These are phyloP conservation scores for Lindgomyces ingoldianus DNA, from an alignment of 495 filamentous ascomycete genomes.

Conservation along the genomic window DNA sequence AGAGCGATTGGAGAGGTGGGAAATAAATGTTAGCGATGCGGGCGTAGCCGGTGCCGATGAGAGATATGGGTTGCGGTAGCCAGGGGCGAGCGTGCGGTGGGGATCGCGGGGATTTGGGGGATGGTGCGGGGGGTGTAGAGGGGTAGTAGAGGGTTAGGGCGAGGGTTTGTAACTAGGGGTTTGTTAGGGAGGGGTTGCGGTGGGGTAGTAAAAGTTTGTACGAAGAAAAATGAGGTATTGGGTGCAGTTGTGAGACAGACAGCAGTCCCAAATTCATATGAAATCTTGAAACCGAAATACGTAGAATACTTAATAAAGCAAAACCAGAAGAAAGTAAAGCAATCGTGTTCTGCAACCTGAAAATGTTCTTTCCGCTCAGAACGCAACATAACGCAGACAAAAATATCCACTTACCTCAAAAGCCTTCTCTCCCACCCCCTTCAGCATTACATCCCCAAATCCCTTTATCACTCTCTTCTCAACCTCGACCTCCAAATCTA, in stretches of 20 bases:
- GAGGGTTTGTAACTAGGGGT: constrained; percentile 22
- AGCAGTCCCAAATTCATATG: too few species aligned
- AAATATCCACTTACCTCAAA: constrained; percentile 20
- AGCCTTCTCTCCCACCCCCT: constrained; percentile 27
- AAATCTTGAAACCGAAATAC: too few species aligned
- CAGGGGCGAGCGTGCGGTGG: constrained; percentile 46
- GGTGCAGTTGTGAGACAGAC: neutral
- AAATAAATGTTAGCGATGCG: constrained; percentile 44
- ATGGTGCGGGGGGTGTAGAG: neutral
- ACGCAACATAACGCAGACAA: neutral
- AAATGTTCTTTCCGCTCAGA: neutral
- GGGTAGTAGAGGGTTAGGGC: constrained; percentile 36
- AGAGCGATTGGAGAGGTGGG: constrained; percentile 45
- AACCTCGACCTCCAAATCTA: constrained; percentile 31
- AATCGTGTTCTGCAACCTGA: neutral
- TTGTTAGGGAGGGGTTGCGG: neutral
- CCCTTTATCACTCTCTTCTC: constrained; percentile 27
- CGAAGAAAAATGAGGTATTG: neutral
- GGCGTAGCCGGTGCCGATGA: constrained; percentile 52
- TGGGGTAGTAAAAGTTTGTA: too few species aligned
- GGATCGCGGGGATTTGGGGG: neutral
- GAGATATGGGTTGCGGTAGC: constrained; percentile 52
- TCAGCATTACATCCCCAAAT: constrained; percentile 34
- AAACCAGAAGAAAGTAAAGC: neutral
- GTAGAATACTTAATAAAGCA: too few species aligned